Conservation (phyloP, 306 rosid genomes). For the Hippophae gyantsensis region DNA sequence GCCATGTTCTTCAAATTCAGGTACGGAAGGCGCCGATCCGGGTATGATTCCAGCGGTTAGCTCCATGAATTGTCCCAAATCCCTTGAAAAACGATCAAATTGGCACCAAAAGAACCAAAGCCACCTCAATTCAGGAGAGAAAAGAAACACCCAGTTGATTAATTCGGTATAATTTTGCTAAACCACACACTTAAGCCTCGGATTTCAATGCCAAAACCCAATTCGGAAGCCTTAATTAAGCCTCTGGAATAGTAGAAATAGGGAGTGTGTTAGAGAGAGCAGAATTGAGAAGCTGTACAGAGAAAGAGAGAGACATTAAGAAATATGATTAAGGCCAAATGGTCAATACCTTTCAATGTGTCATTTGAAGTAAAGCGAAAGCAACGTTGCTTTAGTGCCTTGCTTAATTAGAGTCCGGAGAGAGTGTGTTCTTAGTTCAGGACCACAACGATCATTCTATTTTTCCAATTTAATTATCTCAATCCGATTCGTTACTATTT, state of each 20-base stretch:
- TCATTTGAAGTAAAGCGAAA: constrained; percentile 60
- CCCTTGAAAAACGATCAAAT: constrained; percentile 5
- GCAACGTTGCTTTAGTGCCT: constrained; percentile 45
- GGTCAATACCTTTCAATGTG: not conserved
- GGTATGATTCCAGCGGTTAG: constrained; percentile 24
- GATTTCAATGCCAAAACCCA: too few species aligned
- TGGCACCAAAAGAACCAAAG: not conserved
- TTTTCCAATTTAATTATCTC: constrained; percentile 10
- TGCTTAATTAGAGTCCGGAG: constrained; percentile 21
- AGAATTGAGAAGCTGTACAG: too few species aligned
- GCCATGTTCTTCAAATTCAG: constrained; percentile 33
- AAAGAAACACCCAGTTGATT: not conserved
- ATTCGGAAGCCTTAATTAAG: not conserved
- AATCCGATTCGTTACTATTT: too few species aligned
- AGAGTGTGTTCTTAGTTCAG: constrained; percentile 2
- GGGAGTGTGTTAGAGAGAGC: too few species aligned
- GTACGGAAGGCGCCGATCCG: constrained; percentile 38
- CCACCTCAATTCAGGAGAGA: not conserved
- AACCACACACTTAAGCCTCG: too few species aligned
- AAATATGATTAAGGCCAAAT: too few species aligned
- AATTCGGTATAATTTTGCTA: not conserved
- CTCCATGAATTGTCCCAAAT: constrained; percentile 43
- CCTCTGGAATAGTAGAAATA: not conserved
- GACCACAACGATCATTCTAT: constrained; percentile 15
- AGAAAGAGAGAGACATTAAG: too few species aligned